A percentile compares a stretch with the other conserved stretches of the same genome.
phyloP scores from a whole-genome alignment of 495 filamentous ascomycete genomes.

The Saxophila tyrrhenica region DNA sequence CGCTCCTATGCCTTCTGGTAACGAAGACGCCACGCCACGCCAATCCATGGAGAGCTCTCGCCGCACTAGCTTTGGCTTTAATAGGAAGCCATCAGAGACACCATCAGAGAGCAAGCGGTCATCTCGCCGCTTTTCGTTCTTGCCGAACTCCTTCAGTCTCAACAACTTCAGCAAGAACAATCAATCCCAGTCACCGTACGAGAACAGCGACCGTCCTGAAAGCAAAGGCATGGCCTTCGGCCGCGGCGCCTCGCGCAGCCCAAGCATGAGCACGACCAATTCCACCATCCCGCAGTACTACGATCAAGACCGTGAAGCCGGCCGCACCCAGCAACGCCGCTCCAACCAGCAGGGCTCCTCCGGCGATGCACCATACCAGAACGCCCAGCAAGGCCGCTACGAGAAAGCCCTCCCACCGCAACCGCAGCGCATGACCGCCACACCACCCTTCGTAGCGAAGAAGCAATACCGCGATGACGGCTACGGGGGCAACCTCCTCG shows the following conservation, averaged over 20 bases:
- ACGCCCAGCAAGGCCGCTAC: neutral
- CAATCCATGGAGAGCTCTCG: conserved; percentile 71
- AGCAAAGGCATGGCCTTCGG: conserved; percentile 26
- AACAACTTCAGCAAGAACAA: conserved; percentile 32
- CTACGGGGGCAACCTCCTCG: conserved; percentile 9
- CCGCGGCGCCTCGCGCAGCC: conserved; percentile 24
- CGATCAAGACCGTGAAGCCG: conserved; percentile 19
- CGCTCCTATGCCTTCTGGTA: conserved; percentile 55
- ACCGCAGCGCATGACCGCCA: neutral
- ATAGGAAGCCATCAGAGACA: conserved; percentile 49
- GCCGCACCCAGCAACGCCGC: conserved; percentile 1
- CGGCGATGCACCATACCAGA: neutral
- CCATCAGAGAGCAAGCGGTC: conserved; percentile 34
- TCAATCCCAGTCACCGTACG: conserved; percentile 20
- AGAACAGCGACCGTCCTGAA: conserved; percentile 20
- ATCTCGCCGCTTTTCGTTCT: conserved; percentile 52
- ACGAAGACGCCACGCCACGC: conserved; percentile 60
- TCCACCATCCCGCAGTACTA: conserved; percentile 27
- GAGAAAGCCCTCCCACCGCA: conserved; percentile 10
- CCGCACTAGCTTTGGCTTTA: conserved; percentile 63
- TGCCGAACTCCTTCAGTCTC: conserved; percentile 64
- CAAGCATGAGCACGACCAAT: conserved; percentile 30
- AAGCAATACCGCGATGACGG: conserved; percentile 20
- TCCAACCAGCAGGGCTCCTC: neutral
- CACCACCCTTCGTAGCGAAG: conserved; percentile 4